Evolutionary conservation across 192 early-diverging fungal species (phyloP).

Genomic region (Phycomyces blakesleeanus): DNA sequence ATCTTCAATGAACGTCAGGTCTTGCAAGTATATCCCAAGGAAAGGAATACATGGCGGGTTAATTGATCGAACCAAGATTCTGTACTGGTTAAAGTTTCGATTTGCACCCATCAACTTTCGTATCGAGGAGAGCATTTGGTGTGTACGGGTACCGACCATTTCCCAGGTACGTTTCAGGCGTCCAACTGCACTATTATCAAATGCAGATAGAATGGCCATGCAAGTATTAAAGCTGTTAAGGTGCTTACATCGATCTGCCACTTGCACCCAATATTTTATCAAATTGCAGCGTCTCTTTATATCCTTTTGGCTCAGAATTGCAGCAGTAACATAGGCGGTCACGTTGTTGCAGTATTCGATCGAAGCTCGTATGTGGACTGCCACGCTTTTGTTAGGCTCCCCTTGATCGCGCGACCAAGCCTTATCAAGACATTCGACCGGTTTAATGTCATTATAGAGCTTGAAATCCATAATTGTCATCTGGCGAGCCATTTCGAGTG

Average conservation of each 20-base stretch:
- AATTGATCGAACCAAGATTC: constrained; percentile 74
- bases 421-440: constrained; percentile 87
- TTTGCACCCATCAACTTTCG: constrained; percentile 75
- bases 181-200: constrained; percentile 85
- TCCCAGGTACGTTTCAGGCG: constrained; percentile 93
- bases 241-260: constrained; percentile 76
- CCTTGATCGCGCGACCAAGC: constrained; percentile 77
- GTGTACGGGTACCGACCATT: constrained; percentile 50
- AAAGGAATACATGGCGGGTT: constrained; percentile 88
- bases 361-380: constrained; percentile 84
- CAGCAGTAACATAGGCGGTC: constrained; percentile 83
- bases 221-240: constrained; percentile 96
- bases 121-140: constrained; percentile 58
- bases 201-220: constrained; percentile 85
- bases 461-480: constrained; percentile 91
- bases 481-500: constrained; percentile 91
- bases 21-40: constrained; percentile 75
- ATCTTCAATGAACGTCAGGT: constrained; percentile 93
- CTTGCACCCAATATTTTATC: constrained; percentile 82
- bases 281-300: constrained; percentile 69
- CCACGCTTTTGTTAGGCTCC: constrained; percentile 54
- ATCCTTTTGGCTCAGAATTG: constrained; percentile 79
- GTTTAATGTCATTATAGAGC: constrained; percentile 77
- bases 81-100: constrained; percentile 83
- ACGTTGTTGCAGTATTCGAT: constrained; percentile 81